Evolutionary conservation across 2,329 filamentous ascomycete species (phyloP), one percentile per base, ranked within the genome.

Genomic region (Aspergillus hortae): DNA sequence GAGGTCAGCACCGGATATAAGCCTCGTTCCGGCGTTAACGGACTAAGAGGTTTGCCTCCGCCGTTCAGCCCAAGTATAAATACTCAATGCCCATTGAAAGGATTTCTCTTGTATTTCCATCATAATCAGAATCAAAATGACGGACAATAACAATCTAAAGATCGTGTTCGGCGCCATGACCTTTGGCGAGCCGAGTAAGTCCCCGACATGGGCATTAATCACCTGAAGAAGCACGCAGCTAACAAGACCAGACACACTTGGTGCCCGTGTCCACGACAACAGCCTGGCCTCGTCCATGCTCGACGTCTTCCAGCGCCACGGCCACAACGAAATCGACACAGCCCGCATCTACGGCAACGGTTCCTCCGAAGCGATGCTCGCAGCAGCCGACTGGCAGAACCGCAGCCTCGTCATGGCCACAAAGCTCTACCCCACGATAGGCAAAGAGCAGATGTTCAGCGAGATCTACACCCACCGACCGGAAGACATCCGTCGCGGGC

Each of bases 391-490:
- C 12, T 50, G 41, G 69, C 56, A 73, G 42, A 48, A 64, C 10
- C 67, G 73, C 21, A 67, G 67, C 19, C 57, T 77, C 17, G 49
- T 64, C n/a, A 67, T 77, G 59, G 74, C 71, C 48, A 77, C 75
- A 0, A 78, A 78, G 50, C 60, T 74, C 32, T 74, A 65, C 54
- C 66, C 73, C 12, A 66, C 53, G 7, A 44, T 32, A 9, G 42
- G 32, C 25, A 30, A 30, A 30, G 25, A 11, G 12, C 7, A 5
- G n/a, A 42, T 42, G 17, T 12, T 25, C 2, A 23, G n/a, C 12
- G 56, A 56, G 14, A 42, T 54, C 11, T 64, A 60, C 38, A 53
- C 52, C 1, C 70, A 72, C 43, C 63, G 56, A 7, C 62, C 67
- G 0, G 64, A 65, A 1, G 61, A 66, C 44, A 57, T 77, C 32